Percentiles rank a stretch among this genome's conserved stretches.
Conservation (phyloP, 164 flowering plant genomes). For the Pachysandra terminalis region DNA sequence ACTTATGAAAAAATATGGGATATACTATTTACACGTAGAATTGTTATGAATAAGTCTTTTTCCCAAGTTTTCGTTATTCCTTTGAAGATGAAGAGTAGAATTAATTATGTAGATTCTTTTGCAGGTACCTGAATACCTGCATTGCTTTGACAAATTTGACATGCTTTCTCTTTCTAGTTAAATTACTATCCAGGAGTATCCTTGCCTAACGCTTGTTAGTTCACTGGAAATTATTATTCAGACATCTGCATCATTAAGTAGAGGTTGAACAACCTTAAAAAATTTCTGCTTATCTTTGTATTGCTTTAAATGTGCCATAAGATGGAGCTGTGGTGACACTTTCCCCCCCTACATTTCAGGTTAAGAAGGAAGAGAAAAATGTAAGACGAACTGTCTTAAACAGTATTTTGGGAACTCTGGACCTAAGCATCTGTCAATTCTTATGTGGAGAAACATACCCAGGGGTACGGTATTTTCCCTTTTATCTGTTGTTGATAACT, state of each 20-base stretch:
- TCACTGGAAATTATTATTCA: background rate
- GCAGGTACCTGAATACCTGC: background rate
- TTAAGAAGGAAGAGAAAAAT: conserved; percentile 58
- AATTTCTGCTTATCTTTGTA: background rate
- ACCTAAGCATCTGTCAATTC: conserved; percentile 55
- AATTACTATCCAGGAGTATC: too few relatives aligned
- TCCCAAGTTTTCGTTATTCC: background rate
- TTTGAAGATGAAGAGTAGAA: background rate
- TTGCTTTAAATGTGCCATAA: background rate
- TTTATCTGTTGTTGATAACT: conserved; percentile 1
- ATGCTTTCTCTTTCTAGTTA: too few relatives aligned
- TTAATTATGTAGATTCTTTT: background rate
- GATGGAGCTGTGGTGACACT: background rate
- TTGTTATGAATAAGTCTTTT: background rate
- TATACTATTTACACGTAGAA: too few relatives aligned
- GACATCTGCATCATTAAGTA: too few relatives aligned
- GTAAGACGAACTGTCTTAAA: conserved; percentile 51
- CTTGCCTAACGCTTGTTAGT: background rate
- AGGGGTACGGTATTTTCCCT: conserved; percentile 35
- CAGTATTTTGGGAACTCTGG: conserved; percentile 66
- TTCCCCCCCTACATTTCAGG: conserved; percentile 27
- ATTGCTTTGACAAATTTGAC: background rate
- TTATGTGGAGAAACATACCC: conserved; percentile 63
- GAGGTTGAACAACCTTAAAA: background rate
- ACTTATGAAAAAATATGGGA: too few relatives aligned